Evolutionary conservation across 2,329 filamentous ascomycete genomes (phyloP).

Genomic region (Botrytis squamosa): DNA sequence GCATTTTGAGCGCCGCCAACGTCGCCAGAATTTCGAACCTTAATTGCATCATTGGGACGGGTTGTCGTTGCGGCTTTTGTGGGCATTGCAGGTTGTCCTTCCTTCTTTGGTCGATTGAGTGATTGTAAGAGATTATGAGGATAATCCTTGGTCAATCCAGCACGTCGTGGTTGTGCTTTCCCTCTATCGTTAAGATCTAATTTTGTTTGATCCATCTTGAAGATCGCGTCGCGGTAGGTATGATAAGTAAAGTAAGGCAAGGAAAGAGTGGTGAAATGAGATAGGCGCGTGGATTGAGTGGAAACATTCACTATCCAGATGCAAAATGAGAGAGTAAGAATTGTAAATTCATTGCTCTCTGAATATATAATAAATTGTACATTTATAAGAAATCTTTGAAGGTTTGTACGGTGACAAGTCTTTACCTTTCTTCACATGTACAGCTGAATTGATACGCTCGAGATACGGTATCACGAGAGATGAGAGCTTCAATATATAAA

Average conservation of each 20-base stretch:
- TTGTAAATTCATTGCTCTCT: not conserved
- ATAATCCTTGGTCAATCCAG: slow-evolving; percentile 14
- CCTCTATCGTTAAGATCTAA: slow-evolving; percentile 20
- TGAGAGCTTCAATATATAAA: not conserved
- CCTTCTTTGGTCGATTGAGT: slow-evolving; percentile 1
- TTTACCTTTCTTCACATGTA: not conserved
- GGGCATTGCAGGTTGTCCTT: not conserved
- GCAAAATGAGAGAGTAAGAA: not conserved
- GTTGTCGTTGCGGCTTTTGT: not conserved
- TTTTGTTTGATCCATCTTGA: slow-evolving; percentile 7
- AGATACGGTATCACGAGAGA: not conserved
- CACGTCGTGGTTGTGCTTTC: slow-evolving; percentile 12
- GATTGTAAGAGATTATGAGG: slow-evolving; percentile 8
- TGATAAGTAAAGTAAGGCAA: not conserved
- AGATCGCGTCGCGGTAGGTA: slow-evolving; percentile 13
- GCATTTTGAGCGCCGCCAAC: not conserved
- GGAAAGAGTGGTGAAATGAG: not conserved
- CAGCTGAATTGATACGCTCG: not conserved
- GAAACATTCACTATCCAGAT: not conserved
- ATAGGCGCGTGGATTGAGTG: not conserved
- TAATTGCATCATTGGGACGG: not conserved
- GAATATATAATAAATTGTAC: not conserved
- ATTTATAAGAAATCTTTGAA: not conserved
- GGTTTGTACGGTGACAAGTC: not conserved
- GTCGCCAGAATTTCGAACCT: not conserved